These are phyloP conservation scores for Podaxis sp. DNA, from an alignment of 768 basidiomycete species.

Conservation along the genomic window DNA sequence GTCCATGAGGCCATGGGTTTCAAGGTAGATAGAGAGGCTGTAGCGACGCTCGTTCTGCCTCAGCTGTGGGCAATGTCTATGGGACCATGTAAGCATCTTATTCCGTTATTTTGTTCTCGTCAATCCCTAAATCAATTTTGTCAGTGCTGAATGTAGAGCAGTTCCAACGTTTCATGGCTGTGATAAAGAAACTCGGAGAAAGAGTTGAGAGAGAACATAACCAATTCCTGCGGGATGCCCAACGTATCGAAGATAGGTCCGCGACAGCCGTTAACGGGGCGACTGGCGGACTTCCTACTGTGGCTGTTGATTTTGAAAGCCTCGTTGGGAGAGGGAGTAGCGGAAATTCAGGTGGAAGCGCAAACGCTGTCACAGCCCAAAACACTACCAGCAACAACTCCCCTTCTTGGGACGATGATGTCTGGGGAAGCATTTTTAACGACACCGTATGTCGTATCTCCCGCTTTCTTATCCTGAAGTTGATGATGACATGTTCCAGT, in stretches of 20 bases:
- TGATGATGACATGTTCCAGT: not conserved
- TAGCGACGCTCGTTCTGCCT: conserved; percentile 82
- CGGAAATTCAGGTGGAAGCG: conserved; percentile 16
- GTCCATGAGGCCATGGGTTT: conserved; percentile 97
- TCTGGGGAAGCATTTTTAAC: conserved; percentile 78
- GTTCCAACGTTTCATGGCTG: conserved; percentile 89
- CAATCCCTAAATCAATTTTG: not conserved
- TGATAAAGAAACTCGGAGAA: conserved; percentile 71
- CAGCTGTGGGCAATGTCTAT: conserved; percentile 98
- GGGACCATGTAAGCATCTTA: conserved; percentile 65
- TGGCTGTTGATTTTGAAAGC: conserved; percentile 79
- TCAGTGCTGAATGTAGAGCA: conserved; percentile 78
- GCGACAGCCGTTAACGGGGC: conserved; percentile 41
- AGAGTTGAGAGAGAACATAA: conserved; percentile 92
- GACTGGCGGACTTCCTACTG: conserved; percentile 26
- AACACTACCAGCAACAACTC: conserved; percentile 34
- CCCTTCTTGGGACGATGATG: conserved; percentile 73
- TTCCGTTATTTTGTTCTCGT: not conserved
- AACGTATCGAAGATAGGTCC: conserved; percentile 80
- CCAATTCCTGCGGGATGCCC: conserved; percentile 89
- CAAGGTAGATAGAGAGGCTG: conserved; percentile 91
- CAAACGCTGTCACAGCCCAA: conserved; percentile 36
- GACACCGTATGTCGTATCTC: conserved; percentile 20
- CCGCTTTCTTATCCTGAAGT: conserved; percentile 18
- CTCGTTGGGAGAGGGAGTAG: conserved; percentile 59